A percentile compares a stretch with the other conserved stretches of the same genome.
Conservation (phyloP, 1,139 yeast species). For the Saccharomyces uvarum region DNA sequence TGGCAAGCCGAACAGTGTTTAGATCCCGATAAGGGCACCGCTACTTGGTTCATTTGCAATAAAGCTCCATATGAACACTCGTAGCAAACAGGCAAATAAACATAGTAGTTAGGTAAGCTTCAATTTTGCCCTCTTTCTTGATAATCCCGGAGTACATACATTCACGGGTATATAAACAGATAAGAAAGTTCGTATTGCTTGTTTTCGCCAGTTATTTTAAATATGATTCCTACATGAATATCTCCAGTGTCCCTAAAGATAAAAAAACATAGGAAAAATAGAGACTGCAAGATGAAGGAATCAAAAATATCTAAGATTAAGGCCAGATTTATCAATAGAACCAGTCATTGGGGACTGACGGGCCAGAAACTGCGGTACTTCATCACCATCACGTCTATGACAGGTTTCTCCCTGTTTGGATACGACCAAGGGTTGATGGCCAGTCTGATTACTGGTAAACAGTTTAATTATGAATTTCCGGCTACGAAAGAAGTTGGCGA, state of each 20-base stretch:
- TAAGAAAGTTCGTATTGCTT: neutral
- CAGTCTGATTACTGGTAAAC: constrained; percentile 55
- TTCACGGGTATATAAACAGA: neutral
- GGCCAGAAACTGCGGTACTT: constrained; percentile 40
- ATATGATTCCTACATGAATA: neutral
- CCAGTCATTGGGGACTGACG: constrained; percentile 10
- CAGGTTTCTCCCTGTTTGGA: constrained; percentile 67
- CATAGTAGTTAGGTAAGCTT: neutral
- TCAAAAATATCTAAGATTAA: neutral
- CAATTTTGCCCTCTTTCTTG: neutral
- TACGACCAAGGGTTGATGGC: constrained; percentile 79
- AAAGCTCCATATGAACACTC: neutral
- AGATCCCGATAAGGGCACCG: neutral
- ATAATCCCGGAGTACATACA: neutral
- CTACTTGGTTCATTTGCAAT: neutral
- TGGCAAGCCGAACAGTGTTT: neutral
- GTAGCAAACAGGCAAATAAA: neutral
- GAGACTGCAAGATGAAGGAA: neutral
- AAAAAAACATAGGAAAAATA: neutral
- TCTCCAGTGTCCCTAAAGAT: neutral
- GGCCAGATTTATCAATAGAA: neutral
- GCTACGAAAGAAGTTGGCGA: constrained; percentile 36
- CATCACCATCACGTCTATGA: constrained; percentile 51
- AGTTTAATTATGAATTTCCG: constrained; percentile 54
- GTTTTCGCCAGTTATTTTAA: neutral